phyloP scores from a whole-genome alignment of 1,284 basidiomycete species.

The Sanghuangporus baumii region DNA sequence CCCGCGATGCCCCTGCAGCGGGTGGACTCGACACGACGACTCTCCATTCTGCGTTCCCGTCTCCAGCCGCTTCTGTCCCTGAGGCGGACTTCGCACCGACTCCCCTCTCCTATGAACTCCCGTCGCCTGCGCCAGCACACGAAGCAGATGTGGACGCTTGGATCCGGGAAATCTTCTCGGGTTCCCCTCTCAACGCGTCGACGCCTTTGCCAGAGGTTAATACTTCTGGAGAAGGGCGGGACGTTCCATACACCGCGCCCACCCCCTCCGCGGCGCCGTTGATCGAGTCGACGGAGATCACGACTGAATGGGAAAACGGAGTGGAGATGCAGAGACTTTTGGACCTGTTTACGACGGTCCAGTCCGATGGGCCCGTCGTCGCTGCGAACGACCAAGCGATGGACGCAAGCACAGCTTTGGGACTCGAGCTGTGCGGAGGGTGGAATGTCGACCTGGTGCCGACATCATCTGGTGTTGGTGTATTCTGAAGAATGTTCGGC shows the following conservation, averaged over 20 bases:
- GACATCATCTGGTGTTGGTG: conserved; percentile 13
- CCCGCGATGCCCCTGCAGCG: conserved; percentile 80
- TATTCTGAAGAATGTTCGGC: conserved; percentile 7
- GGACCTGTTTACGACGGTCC: conserved; percentile 41
- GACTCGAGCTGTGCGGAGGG: conserved; percentile 25
- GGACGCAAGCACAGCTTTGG: conserved; percentile 24
- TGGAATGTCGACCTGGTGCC: conserved; percentile 9
- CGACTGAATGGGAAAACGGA: conserved; percentile 37
- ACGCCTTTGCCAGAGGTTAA: conserved; percentile 27
- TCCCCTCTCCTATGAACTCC: conserved; percentile 4
- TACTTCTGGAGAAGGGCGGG: conserved; percentile 20
- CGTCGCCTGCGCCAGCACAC: conserved; percentile 32
- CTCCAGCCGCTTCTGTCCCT: conserved; percentile 26
- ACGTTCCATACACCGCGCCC: conserved; percentile 18
- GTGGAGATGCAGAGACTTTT: conserved; percentile 59
- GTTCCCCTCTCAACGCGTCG: conserved; percentile 39
- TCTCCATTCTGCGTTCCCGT: conserved; percentile 19
- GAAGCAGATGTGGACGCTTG: conserved; percentile 58
- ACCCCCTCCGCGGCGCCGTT: conserved; percentile 21
- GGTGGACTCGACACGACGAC: conserved; percentile 46
- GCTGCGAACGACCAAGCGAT: conserved; percentile 11
- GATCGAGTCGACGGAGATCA: conserved; percentile 14
- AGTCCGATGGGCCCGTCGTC: conserved; percentile 28
- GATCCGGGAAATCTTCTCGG: conserved; percentile 61
- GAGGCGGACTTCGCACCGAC: conserved; percentile 24